These are phyloP conservation scores for Lactarius pseudohatsudake DNA, from an alignment of 768 basidiomycete genomes.

Conservation along the genomic window DNA sequence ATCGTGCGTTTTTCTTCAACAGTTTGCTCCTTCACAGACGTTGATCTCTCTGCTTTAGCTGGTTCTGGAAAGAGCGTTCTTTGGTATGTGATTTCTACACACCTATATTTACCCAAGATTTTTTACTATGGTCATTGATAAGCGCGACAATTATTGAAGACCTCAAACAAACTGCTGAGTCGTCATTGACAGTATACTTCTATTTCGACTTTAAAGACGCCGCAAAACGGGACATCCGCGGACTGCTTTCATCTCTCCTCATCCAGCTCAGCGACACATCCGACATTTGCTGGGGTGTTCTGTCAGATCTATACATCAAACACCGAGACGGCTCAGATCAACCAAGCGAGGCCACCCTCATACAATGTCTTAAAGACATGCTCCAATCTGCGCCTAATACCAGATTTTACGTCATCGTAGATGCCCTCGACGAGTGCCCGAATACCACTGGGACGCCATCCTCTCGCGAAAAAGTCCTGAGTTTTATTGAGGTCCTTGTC, in stretches of 20 bases:
- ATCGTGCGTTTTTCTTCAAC: not conserved
- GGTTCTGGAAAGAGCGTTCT: conserved; percentile 12
- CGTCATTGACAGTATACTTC: not conserved
- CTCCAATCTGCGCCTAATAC: not conserved
- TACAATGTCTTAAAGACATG: not conserved
- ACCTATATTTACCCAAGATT: too few relatives aligned
- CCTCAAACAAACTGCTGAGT: not conserved
- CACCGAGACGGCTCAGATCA: not conserved
- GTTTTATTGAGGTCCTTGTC: not conserved
- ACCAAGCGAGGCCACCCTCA: not conserved
- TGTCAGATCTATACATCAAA: not conserved
- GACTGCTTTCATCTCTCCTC: conserved; percentile 4
- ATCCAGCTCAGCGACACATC: conserved; percentile 1
- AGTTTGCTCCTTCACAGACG: not conserved
- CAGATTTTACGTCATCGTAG: not conserved
- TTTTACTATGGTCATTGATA: not conserved
- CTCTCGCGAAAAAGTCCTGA: not conserved
- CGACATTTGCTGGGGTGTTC: not conserved
- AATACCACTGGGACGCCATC: not conserved
- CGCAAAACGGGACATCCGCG: not conserved
- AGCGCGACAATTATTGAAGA: conserved; percentile 11
- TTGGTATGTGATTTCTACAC: not conserved
- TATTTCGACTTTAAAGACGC: conserved; percentile 3
- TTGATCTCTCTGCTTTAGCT: not conserved
- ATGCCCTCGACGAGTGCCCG: conserved; percentile 12